These are phyloP conservation scores for Nothomitra cinnamomea DNA, from an alignment of 2,329 filamentous ascomycete species.

Conservation along the genomic window DNA sequence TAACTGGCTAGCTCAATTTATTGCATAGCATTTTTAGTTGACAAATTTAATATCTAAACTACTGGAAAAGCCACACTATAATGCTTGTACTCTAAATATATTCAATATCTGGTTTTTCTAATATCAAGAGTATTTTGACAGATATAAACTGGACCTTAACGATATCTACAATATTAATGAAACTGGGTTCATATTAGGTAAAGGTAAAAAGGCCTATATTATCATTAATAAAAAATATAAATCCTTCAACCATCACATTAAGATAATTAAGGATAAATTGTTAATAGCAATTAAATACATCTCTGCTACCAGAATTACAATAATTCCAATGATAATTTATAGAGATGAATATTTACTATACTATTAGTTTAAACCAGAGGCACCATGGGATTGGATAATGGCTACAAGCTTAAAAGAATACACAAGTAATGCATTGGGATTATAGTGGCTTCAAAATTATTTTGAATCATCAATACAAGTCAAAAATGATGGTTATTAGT, in stretches of 20 bases:
- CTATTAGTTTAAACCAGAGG: too few relatives aligned
- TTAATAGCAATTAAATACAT: not conserved
- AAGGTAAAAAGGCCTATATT: not conserved
- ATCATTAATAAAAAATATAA: not conserved
- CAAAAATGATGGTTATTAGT: not conserved
- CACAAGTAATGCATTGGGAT: not conserved
- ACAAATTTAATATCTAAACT: not conserved
- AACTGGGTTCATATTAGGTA: not conserved
- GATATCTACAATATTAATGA: too few relatives aligned
- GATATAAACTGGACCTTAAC: not conserved
- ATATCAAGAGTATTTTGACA: not conserved
- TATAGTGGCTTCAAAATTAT: not conserved
- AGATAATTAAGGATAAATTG: not conserved
- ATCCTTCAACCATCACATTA: not conserved
- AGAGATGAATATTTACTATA: not conserved
- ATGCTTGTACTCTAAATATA: not conserved
- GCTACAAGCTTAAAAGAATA: not conserved
- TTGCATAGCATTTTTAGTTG: not conserved
- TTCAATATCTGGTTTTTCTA: not conserved
- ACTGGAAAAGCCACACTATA: not conserved
- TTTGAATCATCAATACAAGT: not conserved
- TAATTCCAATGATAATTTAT: not conserved
- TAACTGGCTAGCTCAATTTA: not conserved
- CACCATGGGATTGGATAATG: not conserved
- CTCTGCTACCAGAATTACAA: not conserved